Evolutionary conservation across 1,139 yeast species (phyloP).

Genomic region (Pichia kudriavzevii): DNA sequence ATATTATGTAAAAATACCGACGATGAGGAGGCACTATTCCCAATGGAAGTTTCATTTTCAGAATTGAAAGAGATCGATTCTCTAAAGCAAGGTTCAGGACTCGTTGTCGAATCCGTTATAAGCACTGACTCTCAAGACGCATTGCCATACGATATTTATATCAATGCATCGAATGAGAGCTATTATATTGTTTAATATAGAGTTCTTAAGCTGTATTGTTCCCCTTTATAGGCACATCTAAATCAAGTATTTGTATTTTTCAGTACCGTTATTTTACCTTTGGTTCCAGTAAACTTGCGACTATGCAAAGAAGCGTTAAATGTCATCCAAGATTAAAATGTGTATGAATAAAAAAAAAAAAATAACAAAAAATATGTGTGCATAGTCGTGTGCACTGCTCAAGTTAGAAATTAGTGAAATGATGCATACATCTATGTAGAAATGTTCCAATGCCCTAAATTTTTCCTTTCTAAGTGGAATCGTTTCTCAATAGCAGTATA

Average conservation of each 20-base stretch:
- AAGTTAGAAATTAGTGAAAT: too few relatives aligned
- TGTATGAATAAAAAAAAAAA: too few relatives aligned
- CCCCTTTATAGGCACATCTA: conserved; percentile 1
- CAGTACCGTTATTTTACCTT: background rate
- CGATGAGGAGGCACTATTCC: conserved; percentile 83
- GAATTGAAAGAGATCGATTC: conserved; percentile 26
- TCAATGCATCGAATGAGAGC: conserved; percentile 55
- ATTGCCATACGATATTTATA: conserved; percentile 66
- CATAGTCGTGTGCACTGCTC: too few relatives aligned
- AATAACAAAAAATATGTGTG: too few relatives aligned
- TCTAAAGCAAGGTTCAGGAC: conserved; percentile 18
- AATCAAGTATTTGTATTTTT: background rate
- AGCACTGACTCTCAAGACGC: conserved; percentile 31
- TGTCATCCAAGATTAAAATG: too few relatives aligned
- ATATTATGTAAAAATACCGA: conserved; percentile 59
- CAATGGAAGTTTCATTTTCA: conserved; percentile 59
- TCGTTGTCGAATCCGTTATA: conserved; percentile 21
- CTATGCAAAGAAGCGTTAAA: too few relatives aligned
- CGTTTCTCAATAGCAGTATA: too few relatives aligned
- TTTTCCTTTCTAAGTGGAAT: too few relatives aligned
- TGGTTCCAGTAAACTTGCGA: background rate
- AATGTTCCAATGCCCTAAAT: too few relatives aligned
- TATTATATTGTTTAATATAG: conserved; percentile 48
- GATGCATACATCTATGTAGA: too few relatives aligned
- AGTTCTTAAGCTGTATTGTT: background rate